A percentile compares a stretch with the other conserved stretches of the same genome.
These are phyloP conservation scores for Pichia terricola DNA, from an alignment of 1,139 yeast species.

Conservation along the genomic window DNA sequence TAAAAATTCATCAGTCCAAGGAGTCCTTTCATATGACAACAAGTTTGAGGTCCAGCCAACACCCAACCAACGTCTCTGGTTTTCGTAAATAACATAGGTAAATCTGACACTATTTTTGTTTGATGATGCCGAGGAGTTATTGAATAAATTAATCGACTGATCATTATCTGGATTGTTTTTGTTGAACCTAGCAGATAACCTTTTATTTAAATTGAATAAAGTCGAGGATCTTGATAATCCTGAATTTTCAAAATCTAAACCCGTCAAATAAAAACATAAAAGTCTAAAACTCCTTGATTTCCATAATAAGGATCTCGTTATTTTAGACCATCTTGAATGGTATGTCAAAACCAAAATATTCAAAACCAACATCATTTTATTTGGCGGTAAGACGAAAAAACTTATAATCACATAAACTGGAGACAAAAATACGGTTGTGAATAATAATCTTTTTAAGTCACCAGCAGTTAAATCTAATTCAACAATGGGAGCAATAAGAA, in stretches of 20 bases:
- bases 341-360: conserved; percentile 68
- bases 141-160: not conserved
- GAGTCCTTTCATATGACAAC: conserved; percentile 83
- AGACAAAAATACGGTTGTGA: conserved; percentile 77
- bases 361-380: conserved; percentile 48
- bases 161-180: not conserved
- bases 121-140: conserved; percentile 7
- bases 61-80: conserved; percentile 95
- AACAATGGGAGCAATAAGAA: conserved; percentile 70
- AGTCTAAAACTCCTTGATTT: conserved; percentile 63
- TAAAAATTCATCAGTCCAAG: conserved; percentile 95
- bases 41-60: conserved; percentile 95
- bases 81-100: conserved; percentile 89
- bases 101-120: conserved; percentile 56
- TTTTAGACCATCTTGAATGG: conserved; percentile 78
- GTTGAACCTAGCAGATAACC: conserved; percentile 17
- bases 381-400: conserved; percentile 59
- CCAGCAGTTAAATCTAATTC: conserved; percentile 59
- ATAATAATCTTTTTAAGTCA: conserved; percentile 69
- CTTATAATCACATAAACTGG: conserved; percentile 72
- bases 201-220: conserved; percentile 28
- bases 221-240: conserved; percentile 23
- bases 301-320: conserved; percentile 78
- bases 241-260: conserved; percentile 67
- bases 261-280: conserved; percentile 72